Conservation (phyloP, 2,329 filamentous ascomycete genomes). For the Botrytis tulipae region DNA sequence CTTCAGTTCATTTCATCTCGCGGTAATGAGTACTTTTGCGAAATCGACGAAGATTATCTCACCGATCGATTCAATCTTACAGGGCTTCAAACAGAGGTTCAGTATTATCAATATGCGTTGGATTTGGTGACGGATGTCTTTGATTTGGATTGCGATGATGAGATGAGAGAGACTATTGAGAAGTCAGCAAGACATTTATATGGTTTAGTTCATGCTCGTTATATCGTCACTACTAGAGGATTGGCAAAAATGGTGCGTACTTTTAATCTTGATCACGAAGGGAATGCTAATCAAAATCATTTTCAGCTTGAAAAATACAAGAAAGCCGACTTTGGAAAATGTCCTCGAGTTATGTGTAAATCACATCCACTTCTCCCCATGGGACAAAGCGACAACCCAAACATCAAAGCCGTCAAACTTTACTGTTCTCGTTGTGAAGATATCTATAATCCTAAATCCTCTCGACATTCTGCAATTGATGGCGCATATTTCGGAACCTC, state of each 20-base stretch:
- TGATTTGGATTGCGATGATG: slow-evolving; percentile 96
- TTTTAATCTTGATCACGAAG: neutral
- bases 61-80: slow-evolving; percentile 98
- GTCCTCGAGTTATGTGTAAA: slow-evolving; percentile 92
- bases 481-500: slow-evolving; percentile 97
- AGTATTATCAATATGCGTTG: slow-evolving; percentile 98
- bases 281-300: slow-evolving; percentile 25
- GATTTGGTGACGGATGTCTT: slow-evolving; percentile 98
- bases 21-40: slow-evolving; percentile 99
- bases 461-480: slow-evolving; percentile 90
- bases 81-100: slow-evolving; percentile 92
- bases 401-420: slow-evolving; percentile 87
- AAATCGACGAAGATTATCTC: slow-evolving; percentile 98
- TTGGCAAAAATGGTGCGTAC: slow-evolving; percentile 86
- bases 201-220: slow-evolving; percentile 91
- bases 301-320: slow-evolving; percentile 95
- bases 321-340: slow-evolving; percentile 96
- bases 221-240: slow-evolving; percentile 93
- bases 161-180: slow-evolving; percentile 96
- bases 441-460: slow-evolving; percentile 97
- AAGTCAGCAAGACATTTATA: slow-evolving; percentile 96
- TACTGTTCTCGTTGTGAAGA: slow-evolving; percentile 98
- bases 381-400: slow-evolving; percentile 86
- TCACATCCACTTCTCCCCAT: slow-evolving; percentile 91
- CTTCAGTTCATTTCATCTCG: slow-evolving; percentile 91